Evolutionary conservation across 495 filamentous ascomycete genomes (phyloP), one percentile per base, ranked within the genome.

Genomic region (Talaromyces ruber): DNA sequence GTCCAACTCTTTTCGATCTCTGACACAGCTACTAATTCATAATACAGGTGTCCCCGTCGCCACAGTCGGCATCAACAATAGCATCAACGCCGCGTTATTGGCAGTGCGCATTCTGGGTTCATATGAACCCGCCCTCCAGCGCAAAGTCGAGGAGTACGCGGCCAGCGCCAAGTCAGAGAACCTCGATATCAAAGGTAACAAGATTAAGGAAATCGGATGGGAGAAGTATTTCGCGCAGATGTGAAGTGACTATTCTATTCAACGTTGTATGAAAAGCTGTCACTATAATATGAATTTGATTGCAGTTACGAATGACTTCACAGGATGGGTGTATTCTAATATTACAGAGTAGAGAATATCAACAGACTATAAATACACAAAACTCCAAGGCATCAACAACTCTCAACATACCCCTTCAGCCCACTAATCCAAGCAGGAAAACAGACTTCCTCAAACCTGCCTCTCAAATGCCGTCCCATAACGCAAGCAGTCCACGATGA

Each of bases 21-120:
- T n/a, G 3, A 22, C 2, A n/a, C n/a, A 47, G 21, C 43, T 4
- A 53, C 66, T 65, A 64, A 67, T 59, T 14, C 22, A 12, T 34
- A 52, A 34, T 79, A 73, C 75, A 77, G 89, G 89, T 22, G 87
- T 92, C 57, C 93, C 93, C 34, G 89, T 92, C 58, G 91, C 91
- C 22, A 93, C 91, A 3, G 90, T 98, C 12, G 91, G 88, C 12
- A 95, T 97, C 74, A 92, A 96, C 74, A 97, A 98, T 76, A 88
- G 86, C 61, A 89, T 89, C 58, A 98, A 97, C 74, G 95, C 93
- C 2, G 95, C 91, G 32, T 82, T 97, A 59, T 74, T 96, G 25
- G 94, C 94, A n/a, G 83, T 88, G 26, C 80, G 93, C 47, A 95
- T 97, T 26, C 71, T 98, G 4, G 92, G 92, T 21, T 72, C 82